Conservation (phyloP, 2,329 filamentous ascomycete species). For the Botrytis tulipae region DNA sequence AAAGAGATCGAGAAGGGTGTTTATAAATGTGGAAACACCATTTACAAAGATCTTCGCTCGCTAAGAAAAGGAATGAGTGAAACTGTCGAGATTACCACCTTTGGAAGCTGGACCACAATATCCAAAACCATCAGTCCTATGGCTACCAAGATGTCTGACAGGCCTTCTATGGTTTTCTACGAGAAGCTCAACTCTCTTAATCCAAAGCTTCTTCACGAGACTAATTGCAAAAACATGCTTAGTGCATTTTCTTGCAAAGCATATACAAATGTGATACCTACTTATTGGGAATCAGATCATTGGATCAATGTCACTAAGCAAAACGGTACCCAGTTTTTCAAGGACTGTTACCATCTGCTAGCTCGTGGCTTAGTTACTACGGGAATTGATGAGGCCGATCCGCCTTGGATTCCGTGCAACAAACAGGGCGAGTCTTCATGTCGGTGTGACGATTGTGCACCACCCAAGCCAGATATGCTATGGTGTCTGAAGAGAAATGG, state of each 20-base stretch:
- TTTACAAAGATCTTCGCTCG: background rate
- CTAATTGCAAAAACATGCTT: background rate
- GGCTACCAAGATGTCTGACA: background rate
- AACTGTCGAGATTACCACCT: background rate
- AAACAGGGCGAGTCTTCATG: background rate
- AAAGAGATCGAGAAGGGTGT: background rate
- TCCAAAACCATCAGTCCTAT: background rate
- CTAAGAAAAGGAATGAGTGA: background rate
- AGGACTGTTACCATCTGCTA: background rate
- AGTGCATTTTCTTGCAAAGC: slow-evolving; percentile 1
- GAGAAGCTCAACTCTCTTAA: background rate
- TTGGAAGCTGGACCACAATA: background rate
- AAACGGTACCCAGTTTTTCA: background rate
- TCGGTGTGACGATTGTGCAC: slow-evolving; percentile 1
- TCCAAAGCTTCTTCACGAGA: background rate
- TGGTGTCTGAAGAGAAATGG: background rate
- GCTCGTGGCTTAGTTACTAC: slow-evolving; percentile 2
- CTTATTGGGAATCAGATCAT: background rate
- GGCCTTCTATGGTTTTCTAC: background rate
- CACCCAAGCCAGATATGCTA: background rate
- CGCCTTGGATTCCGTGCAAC: background rate
- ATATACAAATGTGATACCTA: background rate
- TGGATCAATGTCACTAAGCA: background rate
- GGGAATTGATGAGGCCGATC: background rate
- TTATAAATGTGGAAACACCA: background rate